phyloP scores from a whole-genome alignment of 2,329 filamentous ascomycete genomes.

The Lomentospora prolificans region DNA sequence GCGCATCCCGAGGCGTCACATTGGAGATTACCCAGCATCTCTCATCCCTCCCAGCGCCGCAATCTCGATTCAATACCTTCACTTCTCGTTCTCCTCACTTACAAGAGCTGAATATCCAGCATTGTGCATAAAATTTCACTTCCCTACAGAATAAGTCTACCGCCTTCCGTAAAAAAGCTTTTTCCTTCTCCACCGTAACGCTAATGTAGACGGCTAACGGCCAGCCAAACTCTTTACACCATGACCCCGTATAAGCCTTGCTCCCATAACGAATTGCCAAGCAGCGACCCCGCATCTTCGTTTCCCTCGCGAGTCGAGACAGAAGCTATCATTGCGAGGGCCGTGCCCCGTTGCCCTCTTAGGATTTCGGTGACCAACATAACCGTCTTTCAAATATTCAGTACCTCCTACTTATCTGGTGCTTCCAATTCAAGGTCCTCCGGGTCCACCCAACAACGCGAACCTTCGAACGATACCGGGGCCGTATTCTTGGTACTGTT shows the following conservation, averaged over 20 bases:
- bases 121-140: no score
- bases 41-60: no score
- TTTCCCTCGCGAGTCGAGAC: not conserved
- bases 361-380: not conserved
- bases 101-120: no score
- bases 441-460: slow-evolving; percentile 84
- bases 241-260: not conserved
- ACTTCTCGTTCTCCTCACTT: no score
- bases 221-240: slow-evolving; percentile 1
- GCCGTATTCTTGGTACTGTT: slow-evolving; percentile 85
- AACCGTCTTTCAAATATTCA: not conserved
- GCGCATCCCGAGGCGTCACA: no score
- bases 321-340: not conserved
- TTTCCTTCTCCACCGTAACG: not conserved
- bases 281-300: not conserved
- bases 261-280: not conserved
- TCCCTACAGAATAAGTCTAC: not conserved
- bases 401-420: not conserved
- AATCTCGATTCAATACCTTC: no score
- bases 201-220: not conserved
- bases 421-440: slow-evolving; percentile 51
- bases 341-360: not conserved
- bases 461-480: slow-evolving; percentile 93
- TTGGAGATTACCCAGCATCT: no score
- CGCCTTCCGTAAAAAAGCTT: not conserved